Evolutionary conservation across 2,329 filamentous ascomycete genomes (phyloP).

Genomic region (Cytospora leucostoma): DNA sequence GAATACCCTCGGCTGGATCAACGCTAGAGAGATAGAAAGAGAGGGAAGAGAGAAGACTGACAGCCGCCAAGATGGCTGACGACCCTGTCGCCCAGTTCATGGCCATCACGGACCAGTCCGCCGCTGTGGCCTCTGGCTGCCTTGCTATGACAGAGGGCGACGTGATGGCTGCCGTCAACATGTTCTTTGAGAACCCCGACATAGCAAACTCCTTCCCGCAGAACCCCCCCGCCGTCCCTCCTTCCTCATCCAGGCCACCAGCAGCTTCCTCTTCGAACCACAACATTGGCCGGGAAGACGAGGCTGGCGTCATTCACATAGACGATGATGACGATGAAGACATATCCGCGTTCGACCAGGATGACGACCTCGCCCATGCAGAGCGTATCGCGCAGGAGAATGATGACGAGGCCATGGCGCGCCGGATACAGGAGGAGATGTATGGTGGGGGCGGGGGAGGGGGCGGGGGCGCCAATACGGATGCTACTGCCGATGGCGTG

Average conservation of each 20-base stretch:
- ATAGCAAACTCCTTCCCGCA: constrained; percentile 53
- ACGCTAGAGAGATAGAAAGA: not conserved
- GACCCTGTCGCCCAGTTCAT: constrained; percentile 72
- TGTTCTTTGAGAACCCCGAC: constrained; percentile 89
- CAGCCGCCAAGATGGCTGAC: constrained; percentile 61
- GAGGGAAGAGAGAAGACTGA: not conserved
- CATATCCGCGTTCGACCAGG: constrained; percentile 36
- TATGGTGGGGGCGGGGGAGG: constrained; percentile 57
- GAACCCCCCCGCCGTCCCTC: constrained; percentile 32
- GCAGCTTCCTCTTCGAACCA: constrained; percentile 35
- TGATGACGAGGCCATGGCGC: constrained; percentile 91
- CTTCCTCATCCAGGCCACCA: constrained; percentile 32
- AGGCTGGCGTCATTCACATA: constrained; percentile 68
- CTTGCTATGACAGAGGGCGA: constrained; percentile 83
- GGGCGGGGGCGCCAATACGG: constrained; percentile 29
- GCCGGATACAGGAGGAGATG: constrained; percentile 87
- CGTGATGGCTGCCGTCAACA: constrained; percentile 80
- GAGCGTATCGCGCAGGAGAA: constrained; percentile 64
- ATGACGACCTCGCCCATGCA: constrained; percentile 44
- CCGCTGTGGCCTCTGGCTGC: constrained; percentile 77
- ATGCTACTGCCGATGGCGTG: constrained; percentile 57
- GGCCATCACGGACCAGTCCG: constrained; percentile 74
- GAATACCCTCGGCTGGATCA: not conserved
- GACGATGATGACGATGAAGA: constrained; percentile 73
- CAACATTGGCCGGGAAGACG: constrained; percentile 50